These are phyloP conservation scores for Cyclospora cayetanensis DNA, from an alignment of 169 alveolate species.

Conservation along the genomic window DNA sequence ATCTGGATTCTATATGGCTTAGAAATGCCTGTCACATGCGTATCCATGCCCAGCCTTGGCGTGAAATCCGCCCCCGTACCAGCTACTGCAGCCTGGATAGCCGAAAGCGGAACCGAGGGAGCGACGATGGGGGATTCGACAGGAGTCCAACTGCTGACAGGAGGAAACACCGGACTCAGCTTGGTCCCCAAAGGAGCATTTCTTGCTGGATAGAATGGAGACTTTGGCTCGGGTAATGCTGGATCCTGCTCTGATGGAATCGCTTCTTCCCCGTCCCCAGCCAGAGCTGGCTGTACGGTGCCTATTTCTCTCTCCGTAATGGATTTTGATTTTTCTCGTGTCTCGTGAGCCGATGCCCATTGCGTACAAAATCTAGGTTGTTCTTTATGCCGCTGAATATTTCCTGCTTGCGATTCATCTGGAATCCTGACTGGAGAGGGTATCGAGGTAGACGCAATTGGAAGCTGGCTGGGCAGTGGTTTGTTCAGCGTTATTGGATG, in stretches of 20 bases:
- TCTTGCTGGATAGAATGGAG: slow-evolving; percentile 58
- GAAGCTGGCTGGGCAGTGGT: not conserved
- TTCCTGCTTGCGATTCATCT: too few relatives aligned
- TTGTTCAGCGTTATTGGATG: slow-evolving; percentile 11
- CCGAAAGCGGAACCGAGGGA: slow-evolving; percentile 43
- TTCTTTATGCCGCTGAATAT: too few relatives aligned
- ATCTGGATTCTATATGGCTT: not conserved
- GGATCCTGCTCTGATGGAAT: slow-evolving; percentile 59
- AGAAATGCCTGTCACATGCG: not conserved
- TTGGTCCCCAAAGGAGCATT: not conserved
- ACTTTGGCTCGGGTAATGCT: slow-evolving; percentile 52
- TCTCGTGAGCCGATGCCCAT: not conserved
- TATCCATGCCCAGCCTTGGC: not conserved
- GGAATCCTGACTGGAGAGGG: too few relatives aligned
- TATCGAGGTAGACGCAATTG: too few relatives aligned
- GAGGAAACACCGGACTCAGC: slow-evolving; percentile 39
- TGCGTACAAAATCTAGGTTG: not conserved
- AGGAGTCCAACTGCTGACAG: slow-evolving; percentile 61
- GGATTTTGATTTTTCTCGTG: slow-evolving; percentile 51
- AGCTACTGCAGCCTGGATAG: slow-evolving; percentile 44
- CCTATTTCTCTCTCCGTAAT: slow-evolving; percentile 62
- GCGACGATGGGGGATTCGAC: slow-evolving; percentile 52
- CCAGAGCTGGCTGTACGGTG: slow-evolving; percentile 44
- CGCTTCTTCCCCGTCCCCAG: slow-evolving; percentile 54
- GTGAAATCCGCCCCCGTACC: slow-evolving; percentile 5